Evolutionary conservation across 305 asterid genomes (phyloP).

Genomic region (Ajuga reptans): DNA sequence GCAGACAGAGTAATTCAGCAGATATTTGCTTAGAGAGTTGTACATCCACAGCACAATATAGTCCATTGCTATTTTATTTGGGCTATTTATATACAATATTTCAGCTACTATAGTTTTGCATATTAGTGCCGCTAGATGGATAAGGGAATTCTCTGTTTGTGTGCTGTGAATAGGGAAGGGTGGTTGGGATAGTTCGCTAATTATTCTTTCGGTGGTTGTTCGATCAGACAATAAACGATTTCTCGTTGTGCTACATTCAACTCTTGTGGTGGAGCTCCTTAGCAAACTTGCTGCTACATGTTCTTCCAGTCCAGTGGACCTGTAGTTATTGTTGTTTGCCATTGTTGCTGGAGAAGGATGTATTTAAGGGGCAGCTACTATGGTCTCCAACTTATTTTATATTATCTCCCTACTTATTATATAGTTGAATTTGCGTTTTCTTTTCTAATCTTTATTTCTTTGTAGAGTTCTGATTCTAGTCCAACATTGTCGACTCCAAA

Average conservation of each 20-base stretch:
- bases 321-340: too few species aligned
- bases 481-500: too few species aligned
- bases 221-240: neutral
- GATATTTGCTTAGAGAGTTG: conserved; percentile 48
- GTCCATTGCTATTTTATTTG: conserved; percentile 33
- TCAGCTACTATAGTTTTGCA: neutral
- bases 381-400: too few species aligned
- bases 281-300: too few species aligned
- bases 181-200: neutral
- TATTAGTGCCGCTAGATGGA: conserved; percentile 5
- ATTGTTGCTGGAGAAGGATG: too few species aligned
- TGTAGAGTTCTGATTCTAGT: too few species aligned
- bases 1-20: conserved; percentile 93
- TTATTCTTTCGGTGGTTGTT: conserved; percentile 18
- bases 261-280: neutral
- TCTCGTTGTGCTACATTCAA: neutral
- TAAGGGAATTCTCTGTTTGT: conserved; percentile 1
- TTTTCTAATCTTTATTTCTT: too few species aligned
- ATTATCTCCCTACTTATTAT: too few species aligned
- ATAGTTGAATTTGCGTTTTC: too few species aligned
- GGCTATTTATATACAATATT: neutral
- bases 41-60: conserved; percentile 17
- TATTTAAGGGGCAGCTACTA: too few species aligned
- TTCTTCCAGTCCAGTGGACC: too few species aligned
- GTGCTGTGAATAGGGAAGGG: conserved; percentile 28